Evolutionary conservation across 2,329 filamentous ascomycete species (phyloP).

Genomic region (Neopestalotiopsis sp.): DNA sequence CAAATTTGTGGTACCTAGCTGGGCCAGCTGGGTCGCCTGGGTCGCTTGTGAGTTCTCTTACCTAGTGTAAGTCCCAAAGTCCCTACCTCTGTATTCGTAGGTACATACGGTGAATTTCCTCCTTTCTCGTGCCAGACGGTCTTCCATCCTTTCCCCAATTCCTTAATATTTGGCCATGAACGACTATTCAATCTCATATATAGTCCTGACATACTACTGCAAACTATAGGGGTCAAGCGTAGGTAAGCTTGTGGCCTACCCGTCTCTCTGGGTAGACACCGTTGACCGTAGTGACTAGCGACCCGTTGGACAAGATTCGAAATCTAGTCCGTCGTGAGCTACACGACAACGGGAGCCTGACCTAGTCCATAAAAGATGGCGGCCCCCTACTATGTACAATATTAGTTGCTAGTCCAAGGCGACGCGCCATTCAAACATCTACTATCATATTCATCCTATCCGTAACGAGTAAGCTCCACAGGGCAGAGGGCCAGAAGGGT

Average conservation of each 20-base stretch:
- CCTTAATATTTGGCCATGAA: too few relatives aligned
- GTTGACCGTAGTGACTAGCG: background rate
- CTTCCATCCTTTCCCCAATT: too few relatives aligned
- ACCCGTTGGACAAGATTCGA: too few relatives aligned
- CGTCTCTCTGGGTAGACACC: background rate
- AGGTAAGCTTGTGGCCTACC: background rate
- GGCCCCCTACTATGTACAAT: background rate
- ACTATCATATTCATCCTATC: background rate
- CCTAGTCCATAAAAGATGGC: background rate
- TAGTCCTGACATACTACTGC: background rate
- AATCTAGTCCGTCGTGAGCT: background rate
- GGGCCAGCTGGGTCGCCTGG: background rate
- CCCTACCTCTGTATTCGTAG: too few relatives aligned
- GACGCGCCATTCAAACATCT: background rate
- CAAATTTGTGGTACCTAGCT: constrained; percentile 10
- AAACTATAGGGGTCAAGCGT: background rate
- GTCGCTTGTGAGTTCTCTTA: background rate
- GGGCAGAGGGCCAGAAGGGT: background rate
- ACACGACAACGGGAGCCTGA: background rate
- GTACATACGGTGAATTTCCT: too few relatives aligned
- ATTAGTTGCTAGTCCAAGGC: background rate
- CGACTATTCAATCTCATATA: background rate
- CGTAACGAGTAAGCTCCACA: background rate
- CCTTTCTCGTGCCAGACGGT: too few relatives aligned
- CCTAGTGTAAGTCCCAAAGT: too few relatives aligned